Evolutionary conservation across 169 alveolate genomes (phyloP).

Genomic region (Cyclospora cayetanensis): DNA sequence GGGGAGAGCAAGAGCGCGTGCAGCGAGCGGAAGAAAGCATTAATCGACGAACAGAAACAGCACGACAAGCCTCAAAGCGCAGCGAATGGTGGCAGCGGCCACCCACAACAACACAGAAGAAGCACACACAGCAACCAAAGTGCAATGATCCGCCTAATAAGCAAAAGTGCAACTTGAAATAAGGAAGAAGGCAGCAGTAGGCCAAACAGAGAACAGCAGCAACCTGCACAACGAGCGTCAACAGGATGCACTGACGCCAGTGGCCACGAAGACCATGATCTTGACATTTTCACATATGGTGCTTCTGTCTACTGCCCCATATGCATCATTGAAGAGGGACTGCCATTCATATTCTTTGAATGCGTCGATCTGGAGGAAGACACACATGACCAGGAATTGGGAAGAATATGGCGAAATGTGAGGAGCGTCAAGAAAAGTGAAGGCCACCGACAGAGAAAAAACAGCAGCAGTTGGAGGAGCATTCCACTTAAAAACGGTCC

Average conservation of each 20-base stretch:
- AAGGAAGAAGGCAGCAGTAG: no score
- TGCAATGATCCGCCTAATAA: no score
- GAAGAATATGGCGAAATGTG: no score
- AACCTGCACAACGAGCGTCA: neutral
- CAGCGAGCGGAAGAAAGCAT: neutral
- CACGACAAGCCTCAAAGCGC: neutral
- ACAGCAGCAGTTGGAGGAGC: neutral
- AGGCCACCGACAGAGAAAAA: neutral
- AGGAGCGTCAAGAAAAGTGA: no score
- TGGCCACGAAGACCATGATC: neutral
- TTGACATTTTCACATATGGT: neutral
- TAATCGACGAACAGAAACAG: no score
- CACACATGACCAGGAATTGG: no score
- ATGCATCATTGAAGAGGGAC: neutral
- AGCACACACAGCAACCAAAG: neutral
- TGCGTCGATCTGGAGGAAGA: neutral
- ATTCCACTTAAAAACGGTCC: neutral
- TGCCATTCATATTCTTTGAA: neutral
- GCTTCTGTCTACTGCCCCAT: neutral
- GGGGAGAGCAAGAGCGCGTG: neutral
- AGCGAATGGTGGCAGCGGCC: neutral
- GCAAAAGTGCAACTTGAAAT: no score
- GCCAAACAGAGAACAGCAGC: no score
- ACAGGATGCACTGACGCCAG: neutral
- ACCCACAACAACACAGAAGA: neutral